Conservation (phyloP, 768 basidiomycete species). For the Leccinum ochraceum region DNA sequence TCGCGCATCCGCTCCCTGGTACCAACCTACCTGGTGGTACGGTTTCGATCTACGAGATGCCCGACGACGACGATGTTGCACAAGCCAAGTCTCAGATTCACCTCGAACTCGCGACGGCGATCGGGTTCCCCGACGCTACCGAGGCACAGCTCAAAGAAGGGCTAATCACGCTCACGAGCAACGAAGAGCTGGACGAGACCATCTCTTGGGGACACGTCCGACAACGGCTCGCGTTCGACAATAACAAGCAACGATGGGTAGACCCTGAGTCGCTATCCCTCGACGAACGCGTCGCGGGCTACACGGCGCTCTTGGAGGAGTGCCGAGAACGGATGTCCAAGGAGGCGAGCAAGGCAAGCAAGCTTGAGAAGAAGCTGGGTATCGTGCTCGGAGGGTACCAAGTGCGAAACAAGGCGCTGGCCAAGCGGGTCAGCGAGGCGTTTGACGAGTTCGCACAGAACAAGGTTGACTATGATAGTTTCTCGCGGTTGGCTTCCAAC, state of each 20-base stretch:
- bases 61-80: slow-evolving; percentile 75
- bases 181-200: slow-evolving; percentile 59
- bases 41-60: slow-evolving; percentile 65
- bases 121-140: slow-evolving; percentile 85
- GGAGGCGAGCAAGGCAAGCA: slow-evolving; percentile 78
- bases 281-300: slow-evolving; percentile 65
- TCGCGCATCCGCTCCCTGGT: slow-evolving; percentile 86
- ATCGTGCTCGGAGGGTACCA: slow-evolving; percentile 89
- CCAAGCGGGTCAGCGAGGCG: slow-evolving; percentile 60
- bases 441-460: slow-evolving; percentile 71
- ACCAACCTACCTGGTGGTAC: slow-evolving; percentile 75
- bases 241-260: slow-evolving; percentile 60
- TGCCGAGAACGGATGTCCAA: slow-evolving; percentile 71
- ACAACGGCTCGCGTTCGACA: slow-evolving; percentile 63
- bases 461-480: slow-evolving; percentile 77
- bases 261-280: slow-evolving; percentile 57
- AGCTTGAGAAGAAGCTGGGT: slow-evolving; percentile 88
- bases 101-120: slow-evolving; percentile 70
- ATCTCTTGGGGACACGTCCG: slow-evolving; percentile 75
- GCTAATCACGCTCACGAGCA: slow-evolving; percentile 60
- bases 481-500: slow-evolving; percentile 65
- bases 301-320: slow-evolving; percentile 58
- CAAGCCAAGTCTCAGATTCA: slow-evolving; percentile 73
- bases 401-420: slow-evolving; percentile 64
- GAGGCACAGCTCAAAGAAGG: slow-evolving; percentile 79